Conservation (phyloP, 345 rosid genomes). For the Turritis glabra region DNA sequence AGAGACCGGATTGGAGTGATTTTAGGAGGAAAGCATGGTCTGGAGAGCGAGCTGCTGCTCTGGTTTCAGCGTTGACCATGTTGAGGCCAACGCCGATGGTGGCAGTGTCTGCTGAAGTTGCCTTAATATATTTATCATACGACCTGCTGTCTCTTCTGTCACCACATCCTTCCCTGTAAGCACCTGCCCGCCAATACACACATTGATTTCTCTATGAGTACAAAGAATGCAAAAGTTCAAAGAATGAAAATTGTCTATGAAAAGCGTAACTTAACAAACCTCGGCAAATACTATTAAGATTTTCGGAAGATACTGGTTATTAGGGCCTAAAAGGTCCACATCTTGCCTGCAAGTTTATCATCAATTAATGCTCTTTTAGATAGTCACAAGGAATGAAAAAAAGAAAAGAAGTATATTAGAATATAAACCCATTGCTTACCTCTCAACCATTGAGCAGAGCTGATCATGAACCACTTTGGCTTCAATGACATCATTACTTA, state of each 20-base stretch:
- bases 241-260: not conserved
- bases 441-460: slow-evolving; percentile 96
- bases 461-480: slow-evolving; percentile 97
- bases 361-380: slow-evolving; percentile 11
- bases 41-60: slow-evolving; percentile 95
- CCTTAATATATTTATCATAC: slow-evolving; percentile 82
- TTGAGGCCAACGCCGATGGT: slow-evolving; percentile 82
- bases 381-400: not conserved
- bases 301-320: slow-evolving; percentile 85
- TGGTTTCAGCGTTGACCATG: slow-evolving; percentile 90
- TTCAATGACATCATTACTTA: slow-evolving; percentile 89
- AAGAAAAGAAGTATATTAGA: not conserved
- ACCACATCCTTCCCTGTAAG: slow-evolving; percentile 94
- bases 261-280: slow-evolving; percentile 46
- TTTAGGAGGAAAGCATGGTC: slow-evolving; percentile 79
- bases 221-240: not conserved
- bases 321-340: slow-evolving; percentile 79
- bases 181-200: slow-evolving; percentile 47
- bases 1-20: slow-evolving; percentile 6
- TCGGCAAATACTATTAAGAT: slow-evolving; percentile 87
- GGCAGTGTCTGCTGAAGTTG: slow-evolving; percentile 96
- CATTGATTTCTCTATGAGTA: slow-evolving; percentile 3
- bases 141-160: slow-evolving; percentile 73
- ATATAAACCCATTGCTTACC: slow-evolving; percentile 49
- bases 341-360: slow-evolving; percentile 69